Base-by-base conservation (phyloP, 352 stramenopile species). In the Phytophthora agathidicida region DNA sequence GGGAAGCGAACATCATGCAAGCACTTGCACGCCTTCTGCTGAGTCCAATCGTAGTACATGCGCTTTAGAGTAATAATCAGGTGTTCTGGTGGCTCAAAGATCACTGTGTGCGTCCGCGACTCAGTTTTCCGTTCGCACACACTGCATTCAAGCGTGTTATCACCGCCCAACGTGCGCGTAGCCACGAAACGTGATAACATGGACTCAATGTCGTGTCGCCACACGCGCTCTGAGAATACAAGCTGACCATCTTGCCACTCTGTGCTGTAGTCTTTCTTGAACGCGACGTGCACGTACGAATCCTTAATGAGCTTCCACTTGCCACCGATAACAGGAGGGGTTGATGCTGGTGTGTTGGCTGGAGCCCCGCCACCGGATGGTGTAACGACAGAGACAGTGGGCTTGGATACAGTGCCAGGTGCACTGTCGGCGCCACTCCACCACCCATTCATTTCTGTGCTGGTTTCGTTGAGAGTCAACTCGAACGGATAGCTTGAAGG, bases 201-300 rank as follows among this genome's bases (percentile, higher is more conserved):
- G 7, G 87, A 95, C 36, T 73, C 71, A 32, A 96, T 79, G 32
- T 94, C 83, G 49, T 96, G 87, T 19, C 71, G 72, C 77, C 80
- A 94, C 45, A 96, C 85, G 6, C 88, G 86, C 59, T 96, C 88
- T 3, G 88, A 96, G 43, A 85, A 90, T 8, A 93, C 63, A 28
- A 95, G 57, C 7, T 79, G 51, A 1, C 87, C 85, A 31, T 95
- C 60, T 60, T 88, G 80, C 86, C 87, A 96, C 60, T 96, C 88
- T 2, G 80, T 94, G 13, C 86, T 86, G 50, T 96, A 96, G 54
- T 96, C 88, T 43, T 93, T 94, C 71, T 96, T 96, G 68, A 94
- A 96, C 7, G 80, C 87, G 11, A 96, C 55, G 27, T 88, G 88
- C 17, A 96, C 84, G 41, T 95, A 96, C 22, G 75, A 77, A 46